Percentiles rank a stretch among this genome's conserved stretches.
Conservation (phyloP, 768 basidiomycete genomes). For the Suillus hirtellus region DNA sequence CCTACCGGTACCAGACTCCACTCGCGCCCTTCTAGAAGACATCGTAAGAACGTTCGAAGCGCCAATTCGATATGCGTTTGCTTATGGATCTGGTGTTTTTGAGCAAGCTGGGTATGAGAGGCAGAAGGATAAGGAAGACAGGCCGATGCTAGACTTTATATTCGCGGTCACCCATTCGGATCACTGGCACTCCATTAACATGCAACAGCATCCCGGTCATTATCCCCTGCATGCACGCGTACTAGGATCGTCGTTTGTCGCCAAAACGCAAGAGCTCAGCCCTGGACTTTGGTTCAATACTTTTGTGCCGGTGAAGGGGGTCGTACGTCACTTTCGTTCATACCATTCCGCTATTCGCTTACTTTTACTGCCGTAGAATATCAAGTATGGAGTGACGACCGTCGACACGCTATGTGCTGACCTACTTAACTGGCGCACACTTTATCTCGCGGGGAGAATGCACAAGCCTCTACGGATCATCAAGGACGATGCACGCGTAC, state of each 20-base stretch:
- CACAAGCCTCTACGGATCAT: slow-evolving; percentile 96
- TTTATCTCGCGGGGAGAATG: slow-evolving; percentile 95
- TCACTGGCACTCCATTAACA: slow-evolving; percentile 95
- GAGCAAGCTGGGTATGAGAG: slow-evolving; percentile 79
- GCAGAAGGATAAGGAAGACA: slow-evolving; percentile 32
- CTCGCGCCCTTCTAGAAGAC: slow-evolving; percentile 74
- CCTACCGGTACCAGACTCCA: slow-evolving; percentile 75
- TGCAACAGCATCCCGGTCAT: slow-evolving; percentile 88
- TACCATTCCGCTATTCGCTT: slow-evolving; percentile 6
- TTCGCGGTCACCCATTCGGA: slow-evolving; percentile 92
- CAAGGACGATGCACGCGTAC: slow-evolving; percentile 88
- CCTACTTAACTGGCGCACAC: slow-evolving; percentile 86
- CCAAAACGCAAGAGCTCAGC: slow-evolving; percentile 66
- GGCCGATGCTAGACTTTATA: slow-evolving; percentile 94
- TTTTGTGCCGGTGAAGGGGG: slow-evolving; percentile 78
- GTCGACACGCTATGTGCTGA: slow-evolving; percentile 88
- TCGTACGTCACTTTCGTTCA: slow-evolving; percentile 53
- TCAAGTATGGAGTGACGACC: slow-evolving; percentile 97
- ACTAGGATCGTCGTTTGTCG: slow-evolving; percentile 82
- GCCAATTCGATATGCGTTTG: slow-evolving; percentile 95
- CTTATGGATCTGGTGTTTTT: slow-evolving; percentile 96
- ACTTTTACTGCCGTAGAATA: slow-evolving; percentile 51
- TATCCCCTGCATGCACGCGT: slow-evolving; percentile 88
- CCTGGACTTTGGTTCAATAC: slow-evolving; percentile 98
- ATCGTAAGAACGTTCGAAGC: slow-evolving; percentile 83